Evolutionary conservation across 805 yeast species (phyloP), one percentile per base, ranked within the genome.

Genomic region (Maudiozyma saulgeensis): DNA sequence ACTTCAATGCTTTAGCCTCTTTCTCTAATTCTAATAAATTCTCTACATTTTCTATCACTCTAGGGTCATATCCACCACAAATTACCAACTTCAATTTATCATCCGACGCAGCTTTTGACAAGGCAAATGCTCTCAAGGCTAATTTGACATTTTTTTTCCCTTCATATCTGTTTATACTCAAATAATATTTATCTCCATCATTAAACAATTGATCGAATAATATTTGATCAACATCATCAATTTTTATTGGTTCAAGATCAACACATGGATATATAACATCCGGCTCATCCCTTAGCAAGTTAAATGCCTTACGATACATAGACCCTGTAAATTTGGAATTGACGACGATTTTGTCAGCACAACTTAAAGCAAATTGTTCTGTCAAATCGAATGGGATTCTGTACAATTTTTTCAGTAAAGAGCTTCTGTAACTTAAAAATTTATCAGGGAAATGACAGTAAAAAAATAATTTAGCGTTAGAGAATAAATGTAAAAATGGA

Each of bases 361-460:
- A 69, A 19, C 81, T 73, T 31, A 95, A 88, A 1, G 95, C 77
- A 68, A 84, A 73, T 56, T 87, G 88, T 67, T 93, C 99, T 21
- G 85, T 68, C n/a, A 69, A 56, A 65, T 93, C 96, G 66, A 93
- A 91, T 1, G 96, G 93, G 4, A 76, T 47, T 53, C 99, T 73
- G 67, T 93, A 93, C 0, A 85, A 45, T 51, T 68, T 70, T 58
- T 88, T 82, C 8, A 84, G 26, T 0, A 74, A 26, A 2, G 82
- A 70, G 2, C 75, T 70, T 47, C 82, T 82, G 18, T 71, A 69
- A 0, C 96, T 83, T 41, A 91, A 69, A 45, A 84, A 71, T 61
- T 84, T 84, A 66, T 93, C 99, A 0, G 99, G 99, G 66, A 91
- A 91, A 70, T 93, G 99, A 60, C 99, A 90, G 66, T 93, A 93